These are phyloP conservation scores for Arbutus unedo DNA, from an alignment of 148 eudicot species.

Conservation along the genomic window DNA sequence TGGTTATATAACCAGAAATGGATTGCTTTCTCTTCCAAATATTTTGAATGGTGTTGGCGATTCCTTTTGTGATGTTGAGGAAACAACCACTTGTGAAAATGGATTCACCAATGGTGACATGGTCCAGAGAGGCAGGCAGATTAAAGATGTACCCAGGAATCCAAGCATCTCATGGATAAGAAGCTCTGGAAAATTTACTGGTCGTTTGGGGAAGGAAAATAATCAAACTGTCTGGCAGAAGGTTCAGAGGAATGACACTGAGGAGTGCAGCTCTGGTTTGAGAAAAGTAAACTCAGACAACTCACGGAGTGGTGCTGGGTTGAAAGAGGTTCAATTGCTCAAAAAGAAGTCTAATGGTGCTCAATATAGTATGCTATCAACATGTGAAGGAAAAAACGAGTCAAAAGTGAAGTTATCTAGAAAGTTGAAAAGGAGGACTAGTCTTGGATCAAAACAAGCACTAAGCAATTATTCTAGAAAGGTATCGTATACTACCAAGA, in stretches of 20 bases:
- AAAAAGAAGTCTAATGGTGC: slow-evolving; percentile 14
- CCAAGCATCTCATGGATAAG: slow-evolving; percentile 2
- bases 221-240: slow-evolving; percentile 20
- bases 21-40: slow-evolving; percentile 2
- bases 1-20: background rate
- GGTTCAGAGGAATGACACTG: slow-evolving; percentile 24
- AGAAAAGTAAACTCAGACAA: slow-evolving; percentile 8
- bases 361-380: slow-evolving; percentile 11
- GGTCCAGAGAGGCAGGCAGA: slow-evolving; percentile 12
- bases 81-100: background rate
- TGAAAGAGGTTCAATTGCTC: slow-evolving; percentile 9
- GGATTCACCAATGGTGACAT: background rate
- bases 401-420: slow-evolving; percentile 22
- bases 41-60: background rate
- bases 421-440: slow-evolving; percentile 25
- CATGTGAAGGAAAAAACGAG: slow-evolving; percentile 6
- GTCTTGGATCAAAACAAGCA: slow-evolving; percentile 16
- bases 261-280: slow-evolving; percentile 15
- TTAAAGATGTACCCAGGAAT: slow-evolving; percentile 6
- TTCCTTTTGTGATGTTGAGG: background rate
- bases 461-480: slow-evolving; percentile 16
- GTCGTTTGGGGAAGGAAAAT: slow-evolving; percentile 23
- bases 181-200: slow-evolving; percentile 17
- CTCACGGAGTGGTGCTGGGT: background rate
- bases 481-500: slow-evolving; percentile 16